phyloP scores from a whole-genome alignment of 2,329 filamentous ascomycete species.

The Claviceps africana region DNA sequence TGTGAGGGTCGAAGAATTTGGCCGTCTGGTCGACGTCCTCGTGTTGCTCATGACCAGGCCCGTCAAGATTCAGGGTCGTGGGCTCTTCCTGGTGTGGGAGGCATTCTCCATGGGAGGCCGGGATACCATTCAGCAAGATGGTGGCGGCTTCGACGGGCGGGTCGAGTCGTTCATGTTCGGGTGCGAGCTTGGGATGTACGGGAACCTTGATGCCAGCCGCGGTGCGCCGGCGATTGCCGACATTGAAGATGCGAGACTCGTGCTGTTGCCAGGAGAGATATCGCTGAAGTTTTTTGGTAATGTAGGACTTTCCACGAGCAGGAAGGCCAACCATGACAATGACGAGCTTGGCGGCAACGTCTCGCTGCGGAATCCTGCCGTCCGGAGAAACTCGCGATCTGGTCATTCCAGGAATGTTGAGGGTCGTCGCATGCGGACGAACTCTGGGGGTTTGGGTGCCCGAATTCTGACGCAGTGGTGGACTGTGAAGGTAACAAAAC shows the following conservation, averaged over 20 bases:
- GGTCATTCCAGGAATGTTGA: slow-evolving; percentile 94
- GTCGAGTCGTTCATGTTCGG: slow-evolving; percentile 25
- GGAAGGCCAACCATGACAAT: slow-evolving; percentile 97
- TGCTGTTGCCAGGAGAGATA: slow-evolving; percentile 97
- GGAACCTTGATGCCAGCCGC: slow-evolving; percentile 47
- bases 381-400: slow-evolving; percentile 92
- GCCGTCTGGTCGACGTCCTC: slow-evolving; percentile 71
- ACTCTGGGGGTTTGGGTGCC: slow-evolving; percentile 64
- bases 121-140: slow-evolving; percentile 42
- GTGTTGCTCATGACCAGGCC: slow-evolving; percentile 12
- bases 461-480: slow-evolving; percentile 58
- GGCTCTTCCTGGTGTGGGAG: slow-evolving; percentile 22
- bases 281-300: slow-evolving; percentile 92
- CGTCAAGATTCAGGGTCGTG: slow-evolving; percentile 23
- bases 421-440: slow-evolving; percentile 74
- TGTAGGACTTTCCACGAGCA: slow-evolving; percentile 92
- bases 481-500: slow-evolving; percentile 28
- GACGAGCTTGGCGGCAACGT: slow-evolving; percentile 91
- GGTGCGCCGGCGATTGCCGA: slow-evolving; percentile 77
- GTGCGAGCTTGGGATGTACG: slow-evolving; percentile 18
- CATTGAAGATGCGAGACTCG: slow-evolving; percentile 92
- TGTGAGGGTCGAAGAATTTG: slow-evolving; percentile 84
- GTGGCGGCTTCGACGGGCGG: slow-evolving; percentile 38
- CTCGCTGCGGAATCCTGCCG: slow-evolving; percentile 80
- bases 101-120: slow-evolving; percentile 18